A percentile compares a stretch with the other conserved stretches of the same genome.
phyloP scores from a whole-genome alignment of 2,329 filamentous ascomycete genomes.

The Aspergillus aculeatus region DNA sequence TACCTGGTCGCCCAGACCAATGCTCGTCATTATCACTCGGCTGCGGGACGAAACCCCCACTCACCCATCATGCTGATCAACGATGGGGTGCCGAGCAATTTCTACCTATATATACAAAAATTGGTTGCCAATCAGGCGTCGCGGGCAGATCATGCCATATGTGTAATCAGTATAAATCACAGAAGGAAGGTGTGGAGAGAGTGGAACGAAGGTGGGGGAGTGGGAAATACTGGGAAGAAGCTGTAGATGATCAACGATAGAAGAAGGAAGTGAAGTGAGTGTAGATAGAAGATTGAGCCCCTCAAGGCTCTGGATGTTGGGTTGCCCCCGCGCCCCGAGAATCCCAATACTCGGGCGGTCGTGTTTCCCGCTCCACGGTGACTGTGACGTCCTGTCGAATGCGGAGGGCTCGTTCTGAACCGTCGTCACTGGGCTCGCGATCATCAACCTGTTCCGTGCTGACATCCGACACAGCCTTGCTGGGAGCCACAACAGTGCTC shows the following conservation, averaged over 20 bases:
- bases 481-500: slow-evolving; percentile 25
- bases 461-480: slow-evolving; percentile 30
- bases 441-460: slow-evolving; percentile 30
- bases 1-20: not conserved
- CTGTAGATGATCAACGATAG: not conserved
- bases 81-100: not conserved
- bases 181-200: not conserved
- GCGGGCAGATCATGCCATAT: slow-evolving; percentile 1
- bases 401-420: slow-evolving; percentile 36
- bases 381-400: slow-evolving; percentile 44
- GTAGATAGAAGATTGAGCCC: slow-evolving; percentile 1
- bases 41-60: not conserved
- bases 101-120: not conserved
- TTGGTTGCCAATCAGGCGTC: not conserved
- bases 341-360: slow-evolving; percentile 15
- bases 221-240: not conserved
- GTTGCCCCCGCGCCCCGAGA: not conserved
- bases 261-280: not conserved
- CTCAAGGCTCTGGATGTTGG: slow-evolving; percentile 11
- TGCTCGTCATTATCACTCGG: not conserved
- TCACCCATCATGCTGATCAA: not conserved
- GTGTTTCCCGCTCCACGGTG: slow-evolving; percentile 21
- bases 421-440: slow-evolving; percentile 36
- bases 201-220: not conserved
- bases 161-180: not conserved